A percentile compares a stretch with the other conserved stretches of the same genome.
These are phyloP conservation scores for Tieghemiomyces parasiticus DNA, from an alignment of 192 early-diverging fungal genomes.

Conservation along the genomic window DNA sequence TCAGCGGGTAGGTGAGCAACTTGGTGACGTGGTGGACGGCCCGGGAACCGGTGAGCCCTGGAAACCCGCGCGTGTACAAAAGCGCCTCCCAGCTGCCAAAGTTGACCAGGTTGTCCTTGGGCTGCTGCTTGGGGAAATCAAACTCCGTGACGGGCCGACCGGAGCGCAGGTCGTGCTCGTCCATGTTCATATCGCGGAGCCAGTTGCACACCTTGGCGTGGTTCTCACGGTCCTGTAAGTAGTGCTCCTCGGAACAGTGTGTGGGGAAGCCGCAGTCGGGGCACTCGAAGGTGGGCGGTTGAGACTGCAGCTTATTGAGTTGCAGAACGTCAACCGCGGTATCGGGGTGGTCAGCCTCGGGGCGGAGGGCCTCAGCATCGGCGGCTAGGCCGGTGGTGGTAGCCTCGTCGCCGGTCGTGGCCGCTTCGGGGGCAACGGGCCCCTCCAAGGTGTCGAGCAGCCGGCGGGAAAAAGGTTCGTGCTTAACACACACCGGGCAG, in stretches of 20 bases:
- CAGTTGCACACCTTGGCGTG: constrained; percentile 39
- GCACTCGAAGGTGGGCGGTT: constrained; percentile 45
- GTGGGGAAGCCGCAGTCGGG: constrained; percentile 68
- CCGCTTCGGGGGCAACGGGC: no score
- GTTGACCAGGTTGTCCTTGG: constrained; percentile 58
- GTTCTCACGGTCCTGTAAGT: constrained; percentile 35
- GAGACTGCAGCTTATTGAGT: constrained; percentile 12
- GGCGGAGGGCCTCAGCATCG: neutral
- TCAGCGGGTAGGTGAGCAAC: constrained; percentile 62
- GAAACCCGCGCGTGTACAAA: constrained; percentile 65
- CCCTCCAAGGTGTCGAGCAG: neutral
- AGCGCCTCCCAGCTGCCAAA: constrained; percentile 63
- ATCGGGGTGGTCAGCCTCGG: neutral
- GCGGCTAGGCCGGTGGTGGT: no score
- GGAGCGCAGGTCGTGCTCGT: constrained; percentile 65
- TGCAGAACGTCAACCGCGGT: neutral
- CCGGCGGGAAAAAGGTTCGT: constrained; percentile 11
- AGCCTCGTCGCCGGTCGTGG: no score
- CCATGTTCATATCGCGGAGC: constrained; percentile 55
- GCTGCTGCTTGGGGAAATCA: constrained; percentile 57
- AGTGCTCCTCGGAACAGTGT: constrained; percentile 57
- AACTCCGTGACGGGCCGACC: constrained; percentile 60
- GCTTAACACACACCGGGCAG: constrained; percentile 50
- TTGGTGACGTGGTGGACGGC: constrained; percentile 69
- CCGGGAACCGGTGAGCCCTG: constrained; percentile 46